A percentile compares a stretch with the other conserved stretches of the same genome.
phyloP scores from a whole-genome alignment of 331 rosid genomes.

The Quercus phellos region DNA sequence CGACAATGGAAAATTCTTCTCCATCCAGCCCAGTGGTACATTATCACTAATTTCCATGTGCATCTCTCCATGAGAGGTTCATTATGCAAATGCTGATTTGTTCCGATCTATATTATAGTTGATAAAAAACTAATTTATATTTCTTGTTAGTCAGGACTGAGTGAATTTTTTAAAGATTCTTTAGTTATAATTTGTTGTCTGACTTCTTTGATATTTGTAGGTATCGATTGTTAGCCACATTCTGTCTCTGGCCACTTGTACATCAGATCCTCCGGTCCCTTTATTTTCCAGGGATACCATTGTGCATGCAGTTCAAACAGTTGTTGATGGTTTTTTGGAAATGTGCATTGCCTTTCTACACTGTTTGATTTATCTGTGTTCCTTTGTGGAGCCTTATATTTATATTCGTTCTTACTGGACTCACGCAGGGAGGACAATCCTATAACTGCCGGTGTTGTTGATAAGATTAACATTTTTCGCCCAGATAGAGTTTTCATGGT shows the following conservation, averaged over 20 bases:
- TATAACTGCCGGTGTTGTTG: slow-evolving; percentile 47
- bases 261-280: slow-evolving; percentile 63
- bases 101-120: neutral
- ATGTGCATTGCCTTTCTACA: slow-evolving; percentile 37
- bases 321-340: slow-evolving; percentile 90
- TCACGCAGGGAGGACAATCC: slow-evolving; percentile 53
- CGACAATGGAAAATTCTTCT: too few species aligned
- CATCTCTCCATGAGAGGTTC: neutral
- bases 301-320: slow-evolving; percentile 53
- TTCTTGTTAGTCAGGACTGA: slow-evolving; percentile 6
- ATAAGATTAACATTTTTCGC: slow-evolving; percentile 82
- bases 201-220: slow-evolving; percentile 36
- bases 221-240: slow-evolving; percentile 80
- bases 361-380: slow-evolving; percentile 4
- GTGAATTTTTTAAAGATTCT: slow-evolving; percentile 5
- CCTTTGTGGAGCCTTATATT: slow-evolving; percentile 10
- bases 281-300: slow-evolving; percentile 60
- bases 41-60: neutral
- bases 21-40: too few species aligned
- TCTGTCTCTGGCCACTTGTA: slow-evolving; percentile 67
- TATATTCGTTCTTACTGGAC: slow-evolving; percentile 22
- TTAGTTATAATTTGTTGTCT: slow-evolving; percentile 11
- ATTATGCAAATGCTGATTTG: neutral
- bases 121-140: neutral
- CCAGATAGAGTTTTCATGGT: slow-evolving; percentile 93